Evolutionary conservation across 768 basidiomycete species (phyloP), one percentile per base, ranked within the genome.

Genomic region (Austroboletus festivus): DNA sequence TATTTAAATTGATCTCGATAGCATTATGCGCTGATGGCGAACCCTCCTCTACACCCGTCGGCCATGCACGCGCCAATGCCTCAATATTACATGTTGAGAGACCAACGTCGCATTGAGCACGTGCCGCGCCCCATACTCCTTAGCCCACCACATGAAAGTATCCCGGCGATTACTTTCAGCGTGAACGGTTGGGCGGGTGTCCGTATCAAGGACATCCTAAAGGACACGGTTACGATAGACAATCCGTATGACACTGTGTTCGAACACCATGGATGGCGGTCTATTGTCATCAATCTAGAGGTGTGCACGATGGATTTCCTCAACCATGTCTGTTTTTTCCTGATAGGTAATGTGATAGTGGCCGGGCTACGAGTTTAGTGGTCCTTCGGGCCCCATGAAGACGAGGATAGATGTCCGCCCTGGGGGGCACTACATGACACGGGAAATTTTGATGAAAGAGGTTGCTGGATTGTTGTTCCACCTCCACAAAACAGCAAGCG

Each of bases 11-110:
- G 22, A 4, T 16, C n/a, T 9, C 21, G 10, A 48, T 30, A 65
- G 65, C 45, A 58, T 23, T 56, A 59, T 5, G 3, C 22, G 4
- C 34, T 38, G 5, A 16, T 28, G 2, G 19, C 43, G 1, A 61
- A 62, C 31, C 57, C 56, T 5, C 53, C 64, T 6, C 4, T 11
- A 16, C 64, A 67, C 18, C 64, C 64, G 0, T 47, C 48, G 16
- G 20, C 30, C 1, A 15, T 48, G 47, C 44, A 16, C n/a, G 34
- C 24, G 2, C 30, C 41, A 1, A 65, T 64, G 60, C 64, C 65
- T 44, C 42, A 34, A 13, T 23, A 48, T 19, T 60, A 44, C 12
- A 1, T 12, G n/a, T 19, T 60, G 30, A 41, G 40, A 16, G 54
- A 64, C 22, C 54, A 54, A 37, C 61, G 53, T 9, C 33, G 44